These are phyloP conservation scores for Colletotrichum brevisporum DNA, from an alignment of 2,329 filamentous ascomycete genomes.

Conservation along the genomic window DNA sequence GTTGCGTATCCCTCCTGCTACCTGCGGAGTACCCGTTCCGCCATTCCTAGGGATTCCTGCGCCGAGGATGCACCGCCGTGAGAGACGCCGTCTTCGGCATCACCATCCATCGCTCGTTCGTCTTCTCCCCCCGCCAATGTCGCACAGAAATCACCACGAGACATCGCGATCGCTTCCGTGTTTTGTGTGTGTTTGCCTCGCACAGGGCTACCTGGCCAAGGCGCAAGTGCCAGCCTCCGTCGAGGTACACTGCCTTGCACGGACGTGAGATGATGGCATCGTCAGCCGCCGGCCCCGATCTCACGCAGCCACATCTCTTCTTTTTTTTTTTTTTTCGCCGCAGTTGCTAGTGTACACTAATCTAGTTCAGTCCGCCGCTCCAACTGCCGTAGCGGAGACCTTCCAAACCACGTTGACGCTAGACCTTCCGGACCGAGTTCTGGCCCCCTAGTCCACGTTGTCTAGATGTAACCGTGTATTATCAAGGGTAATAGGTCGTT, in stretches of 20 bases:
- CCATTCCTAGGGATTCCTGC: neutral
- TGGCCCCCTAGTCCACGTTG: conserved; percentile 19
- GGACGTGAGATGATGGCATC: conserved; percentile 25
- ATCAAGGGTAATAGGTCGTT: conserved; percentile 8
- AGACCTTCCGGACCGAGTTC: conserved; percentile 2
- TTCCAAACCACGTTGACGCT: conserved; percentile 26
- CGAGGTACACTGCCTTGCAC: conserved; percentile 13
- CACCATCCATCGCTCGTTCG: conserved; percentile 4
- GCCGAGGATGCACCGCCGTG: too few species aligned
- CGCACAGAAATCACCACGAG: conserved; percentile 23
- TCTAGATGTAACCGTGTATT: conserved; percentile 30
- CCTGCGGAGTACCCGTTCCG: neutral
- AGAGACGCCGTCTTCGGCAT: conserved; percentile 1
- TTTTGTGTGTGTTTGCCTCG: conserved; percentile 19
- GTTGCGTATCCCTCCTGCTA: neutral
- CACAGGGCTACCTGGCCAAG: conserved; percentile 1
- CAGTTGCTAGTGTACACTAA: neutral
- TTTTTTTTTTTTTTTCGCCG: neutral
- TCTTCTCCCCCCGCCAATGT: conserved; percentile 5
- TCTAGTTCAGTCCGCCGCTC: conserved; percentile 1
- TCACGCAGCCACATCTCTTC: conserved; percentile 26
- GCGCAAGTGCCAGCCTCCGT: neutral
- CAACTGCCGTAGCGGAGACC: conserved; percentile 25
- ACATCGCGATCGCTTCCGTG: conserved; percentile 11
- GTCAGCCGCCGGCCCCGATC: conserved; percentile 9